phyloP scores from a whole-genome alignment of 495 filamentous ascomycete species.

The Hypomontagnella monticulosa region DNA sequence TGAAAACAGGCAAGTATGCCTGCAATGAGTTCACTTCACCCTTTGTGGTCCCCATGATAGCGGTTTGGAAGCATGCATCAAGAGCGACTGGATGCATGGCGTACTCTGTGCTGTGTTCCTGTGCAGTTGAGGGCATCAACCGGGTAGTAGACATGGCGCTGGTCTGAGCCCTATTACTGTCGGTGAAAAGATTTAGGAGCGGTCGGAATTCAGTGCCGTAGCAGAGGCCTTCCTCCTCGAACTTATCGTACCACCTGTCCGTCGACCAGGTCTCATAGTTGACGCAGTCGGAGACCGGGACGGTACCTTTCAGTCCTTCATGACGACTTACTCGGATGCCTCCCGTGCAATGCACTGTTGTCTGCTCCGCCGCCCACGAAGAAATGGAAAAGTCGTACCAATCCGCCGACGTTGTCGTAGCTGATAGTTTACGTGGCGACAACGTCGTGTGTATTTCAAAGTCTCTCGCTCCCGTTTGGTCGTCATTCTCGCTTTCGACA shows the following conservation, averaged over 20 bases:
- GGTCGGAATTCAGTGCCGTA: conserved; percentile 29
- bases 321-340: conserved; percentile 4
- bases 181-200: conserved; percentile 9
- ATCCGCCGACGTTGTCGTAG: conserved; percentile 11
- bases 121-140: not conserved
- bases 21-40: conserved; percentile 10
- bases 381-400: conserved; percentile 44
- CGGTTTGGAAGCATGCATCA: conserved; percentile 44
- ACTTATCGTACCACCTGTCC: conserved; percentile 24
- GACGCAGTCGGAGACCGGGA: conserved; percentile 12
- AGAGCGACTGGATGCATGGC: conserved; percentile 45
- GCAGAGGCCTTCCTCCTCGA: conserved; percentile 11
- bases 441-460: conserved; percentile 35
- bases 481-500: conserved; percentile 5
- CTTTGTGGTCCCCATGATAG: conserved; percentile 27
- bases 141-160: conserved; percentile 10
- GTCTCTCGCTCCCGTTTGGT: not conserved
- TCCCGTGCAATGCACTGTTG: conserved; percentile 36
- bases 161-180: not conserved
- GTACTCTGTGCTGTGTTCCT: conserved; percentile 25
- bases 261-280: conserved; percentile 7
- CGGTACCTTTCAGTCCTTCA: not conserved
- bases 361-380: conserved; percentile 29
- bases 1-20: conserved; percentile 25
- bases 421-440: conserved; percentile 29